Evolutionary conservation across 2,329 filamentous ascomycete species (phyloP), one percentile per base, ranked within the genome.

Genomic region (Aspergillus sergii): DNA sequence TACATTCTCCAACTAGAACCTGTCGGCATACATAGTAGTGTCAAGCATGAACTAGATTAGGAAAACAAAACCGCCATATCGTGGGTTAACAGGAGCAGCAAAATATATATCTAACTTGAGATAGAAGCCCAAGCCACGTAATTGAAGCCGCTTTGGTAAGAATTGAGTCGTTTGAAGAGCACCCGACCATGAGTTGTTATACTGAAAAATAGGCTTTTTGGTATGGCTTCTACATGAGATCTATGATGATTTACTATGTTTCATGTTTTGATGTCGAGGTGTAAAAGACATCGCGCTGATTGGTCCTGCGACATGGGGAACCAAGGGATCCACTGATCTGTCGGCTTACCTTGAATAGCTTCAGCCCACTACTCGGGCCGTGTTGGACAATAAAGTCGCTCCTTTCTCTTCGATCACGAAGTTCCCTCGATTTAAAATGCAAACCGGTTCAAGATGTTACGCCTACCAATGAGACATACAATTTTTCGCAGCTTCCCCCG

Each of bases 371-470:
- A 34, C n/a, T 54, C 34, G n/a, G n/a, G 8, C 51, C 12, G 51
- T 10, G 3, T 16, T 55, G 21, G 12, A 55, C 51, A 46, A 14
- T 43, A 32, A 30, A 46, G 16, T 14, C 16, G 21, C 28, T 26
- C 16, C n/a, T 16, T 55, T 48, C 30, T n/a, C 14, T 21, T 51
- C 39, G 19, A 19, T 8, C 14, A 30, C 26, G 16, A 9, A 50
- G 2, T 30, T 19, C 30, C 12, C 28, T 51, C 19, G 5, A 1
- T 41, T 46, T 63, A 60, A 6, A 12, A 66, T 66, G 66, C 64
- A 39, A 58, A 60, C 4, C 8, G 19, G 2, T 30, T 6, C 14
- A 62, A 32, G 23, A 70, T 70, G 68, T 62, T 68, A 32, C 66
- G 62, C 19, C 58, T 56, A 57, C 61, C 55, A 26, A 59, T 68